Percentiles rank a stretch among this genome's conserved stretches.
phyloP scores from a whole-genome alignment of 2,329 filamentous ascomycete species.

The Aspergillus ochraceus region DNA sequence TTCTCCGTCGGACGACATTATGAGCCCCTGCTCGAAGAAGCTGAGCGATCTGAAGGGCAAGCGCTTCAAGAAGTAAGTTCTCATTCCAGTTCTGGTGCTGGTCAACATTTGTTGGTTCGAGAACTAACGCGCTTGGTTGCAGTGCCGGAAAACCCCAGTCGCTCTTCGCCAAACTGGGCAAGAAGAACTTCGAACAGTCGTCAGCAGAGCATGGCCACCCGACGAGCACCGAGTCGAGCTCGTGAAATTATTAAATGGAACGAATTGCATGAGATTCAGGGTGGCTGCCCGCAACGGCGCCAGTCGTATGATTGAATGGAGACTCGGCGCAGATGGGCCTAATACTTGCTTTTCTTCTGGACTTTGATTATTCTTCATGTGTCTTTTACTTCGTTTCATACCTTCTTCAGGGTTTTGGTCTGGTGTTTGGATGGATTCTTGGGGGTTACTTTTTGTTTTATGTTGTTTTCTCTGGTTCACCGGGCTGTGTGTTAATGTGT shows the following conservation, averaged over 20 bases:
- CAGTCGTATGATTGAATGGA: neutral
- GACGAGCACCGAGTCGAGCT: neutral
- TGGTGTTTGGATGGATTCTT: conserved; percentile 1
- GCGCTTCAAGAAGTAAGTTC: conserved; percentile 47
- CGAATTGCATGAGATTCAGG: neutral
- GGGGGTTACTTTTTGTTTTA: neutral
- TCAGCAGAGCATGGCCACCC: conserved; percentile 19
- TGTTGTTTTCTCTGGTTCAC: neutral
- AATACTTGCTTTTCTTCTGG: conserved; percentile 11
- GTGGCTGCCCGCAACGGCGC: neutral
- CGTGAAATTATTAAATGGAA: neutral
- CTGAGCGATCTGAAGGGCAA: conserved; percentile 51
- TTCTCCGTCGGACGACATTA: conserved; percentile 51
- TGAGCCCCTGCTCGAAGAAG: conserved; percentile 53
- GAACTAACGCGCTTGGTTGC: neutral
- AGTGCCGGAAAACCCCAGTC: conserved; percentile 45
- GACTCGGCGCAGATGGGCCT: neutral
- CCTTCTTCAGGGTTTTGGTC: conserved; percentile 1
- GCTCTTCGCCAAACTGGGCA: conserved; percentile 48
- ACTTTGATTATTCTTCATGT: conserved; percentile 10
- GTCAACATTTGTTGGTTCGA: neutral
- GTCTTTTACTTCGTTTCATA: conserved; percentile 4
- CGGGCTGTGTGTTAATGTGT: neutral
- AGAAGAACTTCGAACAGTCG: conserved; percentile 45
- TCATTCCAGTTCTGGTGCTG: neutral